phyloP scores from a whole-genome alignment of 306 rosid species.

The Prunus persica region Prunus_persica_NCBIv2 NC_034010.1:24550501-24551000 shows the following conservation, averaged over 20 bases:
- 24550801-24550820: too few species aligned
- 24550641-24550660: background rate
- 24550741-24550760: too few species aligned
- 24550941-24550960: background rate
- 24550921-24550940: background rate
- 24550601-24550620: too few species aligned
- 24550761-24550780: background rate
- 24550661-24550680: background rate
- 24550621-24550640: background rate
- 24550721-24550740: too few species aligned
- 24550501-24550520: background rate
- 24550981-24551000: too few species aligned
- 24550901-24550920: background rate
- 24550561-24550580: background rate
- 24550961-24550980: too few species aligned
- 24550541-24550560: background rate
- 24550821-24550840: too few species aligned
- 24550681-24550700: too few species aligned
- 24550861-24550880: background rate
- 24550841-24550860: background rate
- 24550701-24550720: fast-evolving
- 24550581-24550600: background rate
- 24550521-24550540: background rate
- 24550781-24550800: too few species aligned
- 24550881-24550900: background rate